A percentile compares a stretch with the other conserved stretches of the same genome.
phyloP scores from a whole-genome alignment of 306 rosid species.

The Castanea crenata region DNA sequence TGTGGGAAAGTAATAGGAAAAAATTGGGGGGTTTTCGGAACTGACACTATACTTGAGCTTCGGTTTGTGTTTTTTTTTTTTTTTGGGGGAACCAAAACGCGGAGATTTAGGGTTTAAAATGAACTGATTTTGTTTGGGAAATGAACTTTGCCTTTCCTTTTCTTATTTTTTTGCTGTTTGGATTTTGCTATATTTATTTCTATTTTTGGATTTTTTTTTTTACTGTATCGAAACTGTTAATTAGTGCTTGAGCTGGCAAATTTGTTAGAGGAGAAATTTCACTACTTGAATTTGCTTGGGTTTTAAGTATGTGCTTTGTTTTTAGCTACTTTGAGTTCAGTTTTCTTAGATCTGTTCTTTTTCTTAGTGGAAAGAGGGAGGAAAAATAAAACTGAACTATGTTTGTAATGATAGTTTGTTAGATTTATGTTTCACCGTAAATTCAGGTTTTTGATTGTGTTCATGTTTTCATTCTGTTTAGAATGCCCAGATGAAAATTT shows the following conservation, averaged over 20 bases:
- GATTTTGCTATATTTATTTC: background rate
- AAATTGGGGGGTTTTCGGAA: slow-evolving; percentile 3
- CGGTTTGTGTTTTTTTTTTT: slow-evolving; percentile 16
- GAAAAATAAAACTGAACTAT: background rate
- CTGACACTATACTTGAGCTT: background rate
- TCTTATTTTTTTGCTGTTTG: background rate
- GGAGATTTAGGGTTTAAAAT: slow-evolving; percentile 23
- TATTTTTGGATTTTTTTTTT: background rate
- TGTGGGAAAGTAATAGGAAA: slow-evolving; percentile 10
- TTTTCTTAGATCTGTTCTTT: slow-evolving; percentile 27
- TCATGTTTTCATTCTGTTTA: background rate
- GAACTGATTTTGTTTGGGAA: slow-evolving; percentile 11
- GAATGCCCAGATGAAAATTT: background rate
- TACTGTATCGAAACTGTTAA: slow-evolving; percentile 9
- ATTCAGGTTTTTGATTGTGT: background rate
- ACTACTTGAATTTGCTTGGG: background rate
- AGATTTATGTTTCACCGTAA: background rate
- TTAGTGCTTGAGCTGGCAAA: slow-evolving; percentile 13
- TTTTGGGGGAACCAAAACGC: background rate
- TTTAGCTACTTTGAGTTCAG: slow-evolving; percentile 8
- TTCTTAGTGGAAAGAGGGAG: no score
- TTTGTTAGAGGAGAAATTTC: slow-evolving; percentile 16
- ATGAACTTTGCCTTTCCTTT: slow-evolving; percentile 12
- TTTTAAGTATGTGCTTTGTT: slow-evolving; percentile 5
- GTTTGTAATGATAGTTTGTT: background rate